Evolutionary conservation across 345 rosid species (phyloP).

Genomic region (Pistacia vera): DNA sequence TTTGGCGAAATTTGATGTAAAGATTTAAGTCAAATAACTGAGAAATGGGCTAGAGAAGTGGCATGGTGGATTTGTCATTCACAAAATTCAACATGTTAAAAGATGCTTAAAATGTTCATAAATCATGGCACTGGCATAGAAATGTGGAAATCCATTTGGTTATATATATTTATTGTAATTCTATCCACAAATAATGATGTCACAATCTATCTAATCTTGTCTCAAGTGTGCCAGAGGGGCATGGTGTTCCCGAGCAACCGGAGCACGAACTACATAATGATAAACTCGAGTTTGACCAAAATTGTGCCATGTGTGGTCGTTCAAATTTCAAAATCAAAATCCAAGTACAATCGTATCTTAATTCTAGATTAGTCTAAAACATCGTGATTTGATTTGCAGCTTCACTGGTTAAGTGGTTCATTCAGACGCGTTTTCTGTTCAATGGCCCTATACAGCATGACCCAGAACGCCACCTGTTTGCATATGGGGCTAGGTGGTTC

Average conservation of each 20-base stretch:
- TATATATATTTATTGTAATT: too few species aligned
- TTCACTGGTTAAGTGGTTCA: not conserved
- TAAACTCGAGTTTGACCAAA: not conserved
- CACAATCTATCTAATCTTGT: not conserved
- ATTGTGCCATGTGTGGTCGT: slow-evolving; percentile 2
- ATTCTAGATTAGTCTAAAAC: not conserved
- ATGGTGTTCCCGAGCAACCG: not conserved
- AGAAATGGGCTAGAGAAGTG: too few species aligned
- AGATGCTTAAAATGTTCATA: too few species aligned
- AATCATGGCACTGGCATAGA: too few species aligned
- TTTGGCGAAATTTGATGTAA: too few species aligned
- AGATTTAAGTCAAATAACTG: too few species aligned
- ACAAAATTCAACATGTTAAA: too few species aligned
- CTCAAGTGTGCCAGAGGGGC: not conserved
- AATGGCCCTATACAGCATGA: not conserved
- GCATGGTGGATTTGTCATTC: too few species aligned
- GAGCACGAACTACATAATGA: not conserved
- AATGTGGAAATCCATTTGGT: too few species aligned
- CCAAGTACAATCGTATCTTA: not conserved
- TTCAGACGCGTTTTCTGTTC: not conserved
- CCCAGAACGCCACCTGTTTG: not conserved
- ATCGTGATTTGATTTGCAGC: not conserved
- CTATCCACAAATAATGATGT: too few species aligned
- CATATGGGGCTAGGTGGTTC: not conserved
- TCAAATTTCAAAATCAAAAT: not conserved